Evolutionary conservation across 495 filamentous ascomycete species (phyloP).

Genomic region (Cercophora newfieldiana): DNA sequence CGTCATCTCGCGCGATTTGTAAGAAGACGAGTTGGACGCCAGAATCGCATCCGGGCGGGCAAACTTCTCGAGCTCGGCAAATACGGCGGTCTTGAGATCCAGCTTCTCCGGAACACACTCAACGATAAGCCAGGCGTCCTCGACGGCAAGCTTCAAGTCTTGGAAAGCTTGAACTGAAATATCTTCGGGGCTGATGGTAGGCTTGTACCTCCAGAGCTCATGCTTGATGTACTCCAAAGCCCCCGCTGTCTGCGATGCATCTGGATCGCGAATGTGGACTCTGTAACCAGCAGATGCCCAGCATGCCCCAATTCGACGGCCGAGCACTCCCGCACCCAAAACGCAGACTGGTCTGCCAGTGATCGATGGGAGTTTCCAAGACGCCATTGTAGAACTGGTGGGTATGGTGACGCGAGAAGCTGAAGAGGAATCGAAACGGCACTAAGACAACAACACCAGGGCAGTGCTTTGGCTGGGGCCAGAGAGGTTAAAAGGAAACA

Average conservation of each 20-base stretch:
- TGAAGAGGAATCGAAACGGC: neutral
- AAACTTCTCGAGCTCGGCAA: constrained; percentile 47
- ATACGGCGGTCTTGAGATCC: constrained; percentile 49
- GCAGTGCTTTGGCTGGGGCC: too few species aligned
- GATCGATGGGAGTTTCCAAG: constrained; percentile 4
- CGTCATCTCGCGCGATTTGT: constrained; percentile 50
- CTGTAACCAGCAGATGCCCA: constrained; percentile 37
- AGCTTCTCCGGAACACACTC: constrained; percentile 58
- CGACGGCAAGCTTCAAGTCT: constrained; percentile 40
- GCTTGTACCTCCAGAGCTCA: constrained; percentile 24
- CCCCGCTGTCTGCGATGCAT: constrained; percentile 29
- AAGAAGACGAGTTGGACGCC: constrained; percentile 53
- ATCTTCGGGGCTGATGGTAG: constrained; percentile 12
- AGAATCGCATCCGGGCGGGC: constrained; percentile 48
- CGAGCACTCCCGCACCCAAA: constrained; percentile 32
- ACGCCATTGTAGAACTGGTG: neutral
- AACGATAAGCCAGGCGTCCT: constrained; percentile 52
- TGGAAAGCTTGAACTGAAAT: constrained; percentile 31
- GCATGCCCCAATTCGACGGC: constrained; percentile 30
- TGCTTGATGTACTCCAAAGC: constrained; percentile 27
- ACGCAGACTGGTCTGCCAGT: constrained; percentile 20
- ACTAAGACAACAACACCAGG: neutral
- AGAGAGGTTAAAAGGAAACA: neutral
- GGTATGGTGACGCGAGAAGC: neutral
- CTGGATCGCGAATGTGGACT: constrained; percentile 30